Conservation (phyloP, 257 asterid genomes). For the Capsicum rhomboideum region DNA sequence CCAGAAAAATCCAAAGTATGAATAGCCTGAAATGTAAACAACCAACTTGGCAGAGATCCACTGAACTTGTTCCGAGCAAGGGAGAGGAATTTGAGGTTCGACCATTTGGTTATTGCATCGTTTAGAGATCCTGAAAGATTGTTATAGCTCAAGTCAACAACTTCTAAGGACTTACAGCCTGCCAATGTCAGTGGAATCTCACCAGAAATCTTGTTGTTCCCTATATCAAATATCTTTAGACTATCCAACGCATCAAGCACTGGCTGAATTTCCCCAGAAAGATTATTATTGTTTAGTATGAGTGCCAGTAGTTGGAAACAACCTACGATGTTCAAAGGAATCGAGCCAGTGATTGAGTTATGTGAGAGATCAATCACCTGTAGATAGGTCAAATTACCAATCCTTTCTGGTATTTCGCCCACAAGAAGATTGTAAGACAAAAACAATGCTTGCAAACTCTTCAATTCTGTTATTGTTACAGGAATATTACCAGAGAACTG, state of each 20-base stretch:
- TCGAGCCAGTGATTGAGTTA: slow-evolving; percentile 61
- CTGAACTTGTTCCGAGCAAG: slow-evolving; percentile 60
- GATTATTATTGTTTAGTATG: slow-evolving; percentile 64
- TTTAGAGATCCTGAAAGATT: slow-evolving; percentile 63
- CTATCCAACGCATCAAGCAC: slow-evolving; percentile 96
- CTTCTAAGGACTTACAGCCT: slow-evolving; percentile 89
- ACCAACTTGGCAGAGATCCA: slow-evolving; percentile 75
- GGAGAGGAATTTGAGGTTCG: slow-evolving; percentile 67
- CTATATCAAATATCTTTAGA: slow-evolving; percentile 55
- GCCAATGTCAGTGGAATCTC: slow-evolving; percentile 95
- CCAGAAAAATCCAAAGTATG: slow-evolving; percentile 53
- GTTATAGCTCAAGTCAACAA: slow-evolving; percentile 79
- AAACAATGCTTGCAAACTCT: slow-evolving; percentile 74
- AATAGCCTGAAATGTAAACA: slow-evolving; percentile 55
- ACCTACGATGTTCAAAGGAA: slow-evolving; percentile 82
- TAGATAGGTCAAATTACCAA: slow-evolving; percentile 84
- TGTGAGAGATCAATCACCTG: slow-evolving; percentile 83
- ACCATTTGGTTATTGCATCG: slow-evolving; percentile 86
- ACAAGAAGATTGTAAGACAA: slow-evolving; percentile 65
- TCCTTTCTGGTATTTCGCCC: slow-evolving; percentile 75
- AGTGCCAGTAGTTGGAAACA: slow-evolving; percentile 80
- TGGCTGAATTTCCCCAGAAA: slow-evolving; percentile 90
- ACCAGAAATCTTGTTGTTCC: slow-evolving; percentile 71
- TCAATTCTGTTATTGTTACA: slow-evolving; percentile 51
- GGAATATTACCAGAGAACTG: slow-evolving; percentile 72